Base-by-base conservation (phyloP, 257 asterid genomes). In the Catharanthus roseus region DNA sequence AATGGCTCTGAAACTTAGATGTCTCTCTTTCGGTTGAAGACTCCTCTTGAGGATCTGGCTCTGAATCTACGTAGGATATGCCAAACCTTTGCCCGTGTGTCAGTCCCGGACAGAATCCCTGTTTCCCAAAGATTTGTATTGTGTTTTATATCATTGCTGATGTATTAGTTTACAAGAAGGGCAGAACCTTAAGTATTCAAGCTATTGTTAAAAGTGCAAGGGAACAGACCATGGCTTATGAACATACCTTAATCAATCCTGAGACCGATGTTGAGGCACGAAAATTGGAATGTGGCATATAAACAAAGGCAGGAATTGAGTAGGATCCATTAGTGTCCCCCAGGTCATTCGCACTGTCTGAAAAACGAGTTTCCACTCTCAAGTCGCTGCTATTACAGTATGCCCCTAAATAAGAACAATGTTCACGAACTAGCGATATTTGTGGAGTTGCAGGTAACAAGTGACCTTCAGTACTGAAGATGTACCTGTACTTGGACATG, bases 391-490 rank as follows among this genome's bases (percentile, higher is more conserved):
- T 86, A 75, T 85, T 81, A 80, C 99, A 93, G 86, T 86, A 89
- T 65, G 97, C 92, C 70, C 99, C 99, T 55, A 86, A 80, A 82
- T 93, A 93, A 51, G 90, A 80, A 79, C 97, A 93, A 74, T 86
- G 89, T 72, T 91, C 97, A 31, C 82, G 79, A 55, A 81, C 88
- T 78, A 93, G 65, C 67, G 97, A 89, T 83, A 91, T 85, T 82
- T 86, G 97, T 65, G 96, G 97, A 77, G 95, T 93, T 28, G 85
- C 86, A 47, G 99, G 99, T 76, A 93, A 86, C 69, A 93, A 83
- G 80, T 93, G 99, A 77, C 99, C 99, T 86, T 93, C 99, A 4
- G 99, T 93, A 86, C 93, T 93, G 83, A 93, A 93, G 72, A 91
- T 79, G 84, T 93, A 93, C 81, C 99, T 93, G 90, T 12, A 77